Evolutionary conservation across 257 asterid species (phyloP).

Genomic region (Nicotiana knightiana): DNA sequence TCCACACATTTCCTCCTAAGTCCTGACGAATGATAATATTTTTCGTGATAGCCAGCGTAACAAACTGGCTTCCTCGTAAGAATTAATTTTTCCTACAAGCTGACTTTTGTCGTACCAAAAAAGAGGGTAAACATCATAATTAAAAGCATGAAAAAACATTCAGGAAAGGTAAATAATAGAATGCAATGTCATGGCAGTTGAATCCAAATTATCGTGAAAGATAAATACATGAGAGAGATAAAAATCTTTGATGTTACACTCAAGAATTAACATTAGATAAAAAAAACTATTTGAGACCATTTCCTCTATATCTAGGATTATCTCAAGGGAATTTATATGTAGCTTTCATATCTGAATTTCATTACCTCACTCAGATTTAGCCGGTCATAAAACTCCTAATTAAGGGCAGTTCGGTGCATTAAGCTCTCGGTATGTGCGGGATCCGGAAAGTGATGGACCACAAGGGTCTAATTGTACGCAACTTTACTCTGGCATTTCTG

Average conservation of each 20-base stretch:
- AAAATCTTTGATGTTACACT: not conserved
- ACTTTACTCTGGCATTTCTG: too few relatives aligned
- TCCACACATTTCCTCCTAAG: not conserved
- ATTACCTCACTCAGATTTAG: slow-evolving; percentile 3
- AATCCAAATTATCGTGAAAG: not conserved
- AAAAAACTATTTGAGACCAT: not conserved
- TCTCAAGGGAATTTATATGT: slow-evolving; percentile 14
- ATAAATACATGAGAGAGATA: not conserved
- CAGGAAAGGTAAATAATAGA: too few relatives aligned
- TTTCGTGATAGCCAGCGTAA: too few relatives aligned
- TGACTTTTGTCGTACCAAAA: too few relatives aligned
- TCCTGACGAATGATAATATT: not conserved
- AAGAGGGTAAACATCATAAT: too few relatives aligned
- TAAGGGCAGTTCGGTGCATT: too few relatives aligned
- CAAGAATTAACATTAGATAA: not conserved
- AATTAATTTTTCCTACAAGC: too few relatives aligned
- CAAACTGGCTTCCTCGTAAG: too few relatives aligned
- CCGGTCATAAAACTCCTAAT: not conserved
- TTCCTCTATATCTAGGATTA: not conserved
- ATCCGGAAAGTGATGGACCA: too few relatives aligned
- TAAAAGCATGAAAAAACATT: too few relatives aligned
- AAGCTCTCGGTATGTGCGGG: too few relatives aligned
- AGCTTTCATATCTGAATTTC: slow-evolving; percentile 2
- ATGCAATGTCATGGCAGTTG: not conserved
- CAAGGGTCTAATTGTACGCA: too few relatives aligned